Conservation (phyloP, 805 yeast genomes). For the Hanseniaspora guilliermondii region DNA sequence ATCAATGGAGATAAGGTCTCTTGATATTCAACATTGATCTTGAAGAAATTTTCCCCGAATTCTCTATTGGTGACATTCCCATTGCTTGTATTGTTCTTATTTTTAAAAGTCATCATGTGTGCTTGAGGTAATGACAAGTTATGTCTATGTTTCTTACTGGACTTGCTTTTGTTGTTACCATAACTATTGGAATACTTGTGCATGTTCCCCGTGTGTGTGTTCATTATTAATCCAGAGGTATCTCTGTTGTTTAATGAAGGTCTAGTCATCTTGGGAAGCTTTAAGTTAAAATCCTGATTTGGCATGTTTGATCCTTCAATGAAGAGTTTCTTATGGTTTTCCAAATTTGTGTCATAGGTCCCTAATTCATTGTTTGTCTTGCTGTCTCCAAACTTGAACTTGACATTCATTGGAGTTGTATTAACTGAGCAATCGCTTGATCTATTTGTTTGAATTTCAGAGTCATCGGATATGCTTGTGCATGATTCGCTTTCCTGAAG, state of each 20-base stretch:
- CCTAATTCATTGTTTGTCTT: neutral
- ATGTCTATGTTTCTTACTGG: conserved; percentile 3
- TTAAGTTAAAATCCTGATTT: neutral
- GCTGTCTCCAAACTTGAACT: conserved; percentile 7
- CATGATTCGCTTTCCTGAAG: neutral
- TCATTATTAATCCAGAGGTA: neutral
- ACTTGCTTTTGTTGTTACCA: neutral
- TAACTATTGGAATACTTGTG: conserved; percentile 10
- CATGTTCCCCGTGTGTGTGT: neutral
- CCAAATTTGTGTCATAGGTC: neutral
- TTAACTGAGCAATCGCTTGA: neutral
- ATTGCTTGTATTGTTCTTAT: neutral
- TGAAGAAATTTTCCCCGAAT: conserved; percentile 11
- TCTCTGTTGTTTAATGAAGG: neutral
- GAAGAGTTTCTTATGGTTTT: neutral
- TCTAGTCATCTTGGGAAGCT: neutral
- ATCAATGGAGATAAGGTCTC: conserved; percentile 9
- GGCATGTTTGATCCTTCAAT: neutral
- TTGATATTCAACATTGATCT: conserved; percentile 11
- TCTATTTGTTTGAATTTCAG: neutral
- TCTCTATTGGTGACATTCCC: neutral
- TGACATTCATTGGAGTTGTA: conserved; percentile 1
- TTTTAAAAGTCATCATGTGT: neutral
- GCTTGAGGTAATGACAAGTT: conserved; percentile 10
- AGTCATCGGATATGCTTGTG: neutral